A percentile compares a stretch with the other conserved stretches of the same genome.
These are phyloP conservation scores for Groenewaldozyma salmanticensis DNA, from an alignment of 805 yeast species.

Conservation along the genomic window DNA sequence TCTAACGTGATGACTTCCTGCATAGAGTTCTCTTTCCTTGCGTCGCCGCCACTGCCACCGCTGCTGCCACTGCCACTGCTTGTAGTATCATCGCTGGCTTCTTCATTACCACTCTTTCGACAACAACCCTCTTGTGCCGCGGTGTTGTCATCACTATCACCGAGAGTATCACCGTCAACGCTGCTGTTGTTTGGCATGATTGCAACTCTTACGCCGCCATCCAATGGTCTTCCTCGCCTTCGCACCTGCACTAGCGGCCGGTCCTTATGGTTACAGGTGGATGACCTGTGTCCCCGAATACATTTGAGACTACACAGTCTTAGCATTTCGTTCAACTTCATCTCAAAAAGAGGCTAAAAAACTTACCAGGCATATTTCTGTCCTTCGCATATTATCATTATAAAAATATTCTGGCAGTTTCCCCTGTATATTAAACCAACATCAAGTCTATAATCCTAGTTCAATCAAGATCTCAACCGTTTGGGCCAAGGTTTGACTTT, in stretches of 20 bases:
- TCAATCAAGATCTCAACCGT: too few species aligned
- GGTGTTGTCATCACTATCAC: background rate
- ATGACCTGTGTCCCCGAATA: slow-evolving; percentile 86
- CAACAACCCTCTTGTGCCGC: background rate
- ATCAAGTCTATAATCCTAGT: too few species aligned
- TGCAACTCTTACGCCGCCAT: slow-evolving; percentile 49
- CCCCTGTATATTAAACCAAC: too few species aligned
- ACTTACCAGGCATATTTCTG: slow-evolving; percentile 64
- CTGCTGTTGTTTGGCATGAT: slow-evolving; percentile 15
- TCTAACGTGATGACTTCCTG: slow-evolving; percentile 14
- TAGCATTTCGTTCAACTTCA: slow-evolving; percentile 21
- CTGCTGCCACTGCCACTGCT: slow-evolving; percentile 5
- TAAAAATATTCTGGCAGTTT: background rate
- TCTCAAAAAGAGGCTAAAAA: slow-evolving; percentile 7
- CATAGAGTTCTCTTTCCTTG: background rate
- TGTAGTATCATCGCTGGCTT: slow-evolving; percentile 4
- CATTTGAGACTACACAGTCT: slow-evolving; percentile 34
- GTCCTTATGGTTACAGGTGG: slow-evolving; percentile 71
- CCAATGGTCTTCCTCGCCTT: slow-evolving; percentile 79
- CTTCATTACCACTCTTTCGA: background rate
- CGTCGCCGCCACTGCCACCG: background rate
- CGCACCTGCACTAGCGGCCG: slow-evolving; percentile 80
- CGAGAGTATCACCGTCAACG: background rate
- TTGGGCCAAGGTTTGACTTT: too few species aligned
- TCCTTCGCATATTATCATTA: slow-evolving; percentile 70